Evolutionary conservation across 2,329 filamentous ascomycete genomes (phyloP).

Genomic region (Magnaporthiopsis incrustans): DNA sequence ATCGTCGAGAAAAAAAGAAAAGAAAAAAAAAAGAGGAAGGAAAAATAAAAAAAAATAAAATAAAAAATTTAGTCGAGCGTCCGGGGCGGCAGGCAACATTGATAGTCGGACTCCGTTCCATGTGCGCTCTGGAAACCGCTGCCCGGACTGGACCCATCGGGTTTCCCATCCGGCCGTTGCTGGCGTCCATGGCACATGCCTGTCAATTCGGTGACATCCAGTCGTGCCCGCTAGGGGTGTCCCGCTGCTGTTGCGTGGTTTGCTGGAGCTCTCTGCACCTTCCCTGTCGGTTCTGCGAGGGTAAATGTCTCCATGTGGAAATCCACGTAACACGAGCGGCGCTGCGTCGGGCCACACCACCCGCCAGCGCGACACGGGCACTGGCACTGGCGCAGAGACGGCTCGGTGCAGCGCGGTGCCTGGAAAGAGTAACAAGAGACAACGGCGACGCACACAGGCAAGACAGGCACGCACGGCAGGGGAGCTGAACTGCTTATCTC

Average conservation of each 20-base stretch:
- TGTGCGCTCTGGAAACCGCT: not conserved
- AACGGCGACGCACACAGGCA: not conserved
- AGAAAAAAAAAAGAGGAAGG: too few relatives aligned
- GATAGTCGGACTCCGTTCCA: not conserved
- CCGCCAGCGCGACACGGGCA: not conserved
- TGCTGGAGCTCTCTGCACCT: too few relatives aligned
- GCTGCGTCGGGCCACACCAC: not conserved
- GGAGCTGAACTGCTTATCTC: too few relatives aligned
- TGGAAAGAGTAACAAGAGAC: too few relatives aligned
- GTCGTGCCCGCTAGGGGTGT: too few relatives aligned
- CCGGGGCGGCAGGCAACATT: not conserved
- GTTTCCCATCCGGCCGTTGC: not conserved
- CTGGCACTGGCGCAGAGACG: not conserved
- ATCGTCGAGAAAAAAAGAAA: not conserved
- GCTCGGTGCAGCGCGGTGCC: too few relatives aligned
- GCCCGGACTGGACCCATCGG: not conserved
- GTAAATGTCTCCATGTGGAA: too few relatives aligned
- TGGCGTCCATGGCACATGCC: not conserved
- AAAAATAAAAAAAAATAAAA: not conserved
- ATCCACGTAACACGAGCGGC: too few relatives aligned
- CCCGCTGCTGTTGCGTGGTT: too few relatives aligned
- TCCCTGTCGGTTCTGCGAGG: too few relatives aligned
- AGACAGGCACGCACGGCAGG: not conserved
- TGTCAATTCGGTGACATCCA: not conserved
- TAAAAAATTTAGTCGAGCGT: too few relatives aligned